Base-by-base conservation (phyloP, 2,329 filamentous ascomycete genomes). In the Atkinsonella texensis region DNA sequence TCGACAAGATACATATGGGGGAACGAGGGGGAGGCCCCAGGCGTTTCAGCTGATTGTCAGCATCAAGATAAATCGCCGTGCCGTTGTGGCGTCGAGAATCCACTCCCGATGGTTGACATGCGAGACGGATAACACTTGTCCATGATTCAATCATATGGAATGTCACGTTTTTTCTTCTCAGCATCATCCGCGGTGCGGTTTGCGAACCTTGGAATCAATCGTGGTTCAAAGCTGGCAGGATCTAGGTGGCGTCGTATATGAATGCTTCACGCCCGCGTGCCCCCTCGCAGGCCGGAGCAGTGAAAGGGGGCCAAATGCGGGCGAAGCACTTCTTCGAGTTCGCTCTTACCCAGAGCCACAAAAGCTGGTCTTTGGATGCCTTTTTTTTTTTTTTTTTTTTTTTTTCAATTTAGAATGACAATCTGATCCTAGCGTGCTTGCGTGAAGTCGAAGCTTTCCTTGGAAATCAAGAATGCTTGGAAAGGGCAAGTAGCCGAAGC, bases 11-110 rank as follows among this genome's bases (percentile, higher is more conserved):
- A 28, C 2, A 28, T 28, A 8, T 28, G 28, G 28, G 28, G 28
- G 10, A n/a, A 38, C 5, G 12, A 2, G 40, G 8, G n/a, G 32
- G 28, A 46, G 28, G 43, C 13, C 13, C 43, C 20, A 46, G 42
- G 18, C 28, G 49, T 50, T 50, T 50, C 49, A 46, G 49, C 42
- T 41, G 39, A 32, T n/a, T n/a, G n/a, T n/a, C 49, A 42, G 20
- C n/a, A 46, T 42, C 38, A 23, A 51, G 49, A 41, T 33, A 31
- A 31, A 20, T 35, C 33, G 18, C 23, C 49, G 42, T 46, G 35
- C 23, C 20, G 18, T 50, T 39, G 49, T 40, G 42, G 42, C 35
- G 33, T 46, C 28, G 13, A n/a, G 28, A 33, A 35, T 49, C 47
- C 39, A 43, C 47, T 17, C n/a, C 7, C 2, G 15, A 10, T 15